Conservation (phyloP, 306 rosid species). For the Chamaecrista fasciculata region DNA sequence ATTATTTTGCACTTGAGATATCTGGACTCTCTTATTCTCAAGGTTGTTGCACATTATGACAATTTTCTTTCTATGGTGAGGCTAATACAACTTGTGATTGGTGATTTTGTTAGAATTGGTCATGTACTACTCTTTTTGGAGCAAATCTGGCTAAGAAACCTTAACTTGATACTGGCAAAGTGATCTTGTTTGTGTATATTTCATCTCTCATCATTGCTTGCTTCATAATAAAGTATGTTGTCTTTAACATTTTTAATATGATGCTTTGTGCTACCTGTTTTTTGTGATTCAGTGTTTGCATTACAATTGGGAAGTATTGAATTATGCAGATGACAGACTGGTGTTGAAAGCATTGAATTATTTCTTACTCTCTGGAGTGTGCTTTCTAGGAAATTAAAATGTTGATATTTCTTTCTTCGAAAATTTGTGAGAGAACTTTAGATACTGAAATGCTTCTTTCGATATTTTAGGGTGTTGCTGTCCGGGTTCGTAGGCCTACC, state of each 20-base stretch:
- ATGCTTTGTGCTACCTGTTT: neutral
- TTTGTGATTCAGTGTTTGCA: neutral
- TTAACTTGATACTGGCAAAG: neutral
- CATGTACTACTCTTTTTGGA: neutral
- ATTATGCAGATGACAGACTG: neutral
- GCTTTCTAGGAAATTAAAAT: neutral
- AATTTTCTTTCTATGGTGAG: neutral
- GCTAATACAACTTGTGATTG: neutral
- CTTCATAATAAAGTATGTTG: neutral
- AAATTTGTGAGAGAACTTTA: neutral
- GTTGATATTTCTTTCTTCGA: neutral
- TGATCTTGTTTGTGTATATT: neutral
- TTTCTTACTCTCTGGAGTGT: neutral
- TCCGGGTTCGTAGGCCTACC: conserved; percentile 81
- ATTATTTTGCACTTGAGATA: neutral
- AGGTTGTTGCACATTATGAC: neutral
- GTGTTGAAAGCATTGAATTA: neutral
- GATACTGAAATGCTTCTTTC: conserved; percentile 23
- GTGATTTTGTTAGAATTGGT: neutral
- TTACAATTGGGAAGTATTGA: neutral
- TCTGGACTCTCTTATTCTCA: neutral
- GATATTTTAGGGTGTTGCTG: conserved; percentile 69
- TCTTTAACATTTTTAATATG: conserved; percentile 4
- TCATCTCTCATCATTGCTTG: neutral
- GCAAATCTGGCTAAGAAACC: neutral